Percentiles rank a stretch among this genome's conserved stretches.
phyloP scores from a whole-genome alignment of 305 asterid genomes.

The Fraxinus ornus region DNA sequence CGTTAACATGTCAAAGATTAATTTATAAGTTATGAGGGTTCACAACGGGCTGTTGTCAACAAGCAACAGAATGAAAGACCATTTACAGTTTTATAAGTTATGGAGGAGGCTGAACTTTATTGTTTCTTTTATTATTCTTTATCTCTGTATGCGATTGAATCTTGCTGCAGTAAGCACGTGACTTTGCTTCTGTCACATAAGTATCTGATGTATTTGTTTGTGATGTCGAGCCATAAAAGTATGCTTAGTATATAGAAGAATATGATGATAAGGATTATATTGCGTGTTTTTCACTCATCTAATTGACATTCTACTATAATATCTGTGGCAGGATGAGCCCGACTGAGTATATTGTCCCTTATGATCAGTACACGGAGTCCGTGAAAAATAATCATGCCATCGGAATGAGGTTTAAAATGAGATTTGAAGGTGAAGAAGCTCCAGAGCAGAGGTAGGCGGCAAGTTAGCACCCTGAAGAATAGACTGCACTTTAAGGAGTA shows the following conservation, averaged over 20 bases:
- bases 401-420: constrained; percentile 95
- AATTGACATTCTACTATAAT: constrained; percentile 3
- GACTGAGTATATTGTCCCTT: constrained; percentile 79
- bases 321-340: constrained; percentile 76
- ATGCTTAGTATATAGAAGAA: neutral
- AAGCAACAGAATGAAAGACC: neutral
- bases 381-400: constrained; percentile 65
- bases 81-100: neutral
- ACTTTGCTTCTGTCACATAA: neutral
- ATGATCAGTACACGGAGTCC: constrained; percentile 80
- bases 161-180: constrained; percentile 5
- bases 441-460: constrained; percentile 88
- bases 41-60: neutral
- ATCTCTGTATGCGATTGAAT: neutral
- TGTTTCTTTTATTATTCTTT: neutral
- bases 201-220: neutral
- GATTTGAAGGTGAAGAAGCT: constrained; percentile 98
- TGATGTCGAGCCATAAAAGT: neutral
- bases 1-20: neutral
- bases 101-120: neutral
- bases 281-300: neutral
- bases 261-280: neutral
- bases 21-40: neutral
- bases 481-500: neutral
- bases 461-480: constrained; percentile 5